Base-by-base conservation (phyloP, 768 basidiomycete species). In the Leucocoprinus sp. region DNA sequence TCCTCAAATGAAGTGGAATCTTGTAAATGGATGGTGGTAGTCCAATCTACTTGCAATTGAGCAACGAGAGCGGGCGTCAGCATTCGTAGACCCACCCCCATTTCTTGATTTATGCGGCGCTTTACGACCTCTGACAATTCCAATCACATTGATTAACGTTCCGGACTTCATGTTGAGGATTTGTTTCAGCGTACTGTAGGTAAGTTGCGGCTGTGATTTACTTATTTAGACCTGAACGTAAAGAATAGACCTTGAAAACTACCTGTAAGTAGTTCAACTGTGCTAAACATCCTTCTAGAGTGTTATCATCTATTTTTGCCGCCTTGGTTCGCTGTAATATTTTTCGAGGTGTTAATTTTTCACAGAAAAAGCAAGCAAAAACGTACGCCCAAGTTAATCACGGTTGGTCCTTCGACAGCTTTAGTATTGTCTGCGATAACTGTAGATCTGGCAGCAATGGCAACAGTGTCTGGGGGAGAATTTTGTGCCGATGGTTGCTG, bases 251-350 rank as follows among this genome's bases (percentile, higher is more conserved):
- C 8, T 24, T 23, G 21, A 22, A 14, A 40, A 18, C 14, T 45
- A 45, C 43, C 24, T 45, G 9, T 34, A 17, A 28, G 14, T 27
- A 23, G 14, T 18, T 39, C 34, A 48, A 38, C 9, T 9, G 33
- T n/a, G 40, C 46, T 31, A 48, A 19, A 39, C 46, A 48, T 4
- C 39, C 39, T 12, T 26, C 33, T 12, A 39, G 46, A 5, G 31
- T 42, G 15, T 48, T 19, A 27, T 41, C 46, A 5, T 17, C n/a
- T n/a, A 23, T 39, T 11, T 45, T 37, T 8, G 18, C 34, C 12
- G 21, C 1, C 7, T 24, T 15, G 4, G 33, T 33, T 4, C 31
- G 4, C 31, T 31, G 31, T 4, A 31, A 8, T 5, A 7, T 4
- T 5, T 31, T 31, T 12, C 31, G 5, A n/a, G n/a, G n/a, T 27